Conservation (phyloP, 306 rosid species). For the Dryas drummondii region DNA sequence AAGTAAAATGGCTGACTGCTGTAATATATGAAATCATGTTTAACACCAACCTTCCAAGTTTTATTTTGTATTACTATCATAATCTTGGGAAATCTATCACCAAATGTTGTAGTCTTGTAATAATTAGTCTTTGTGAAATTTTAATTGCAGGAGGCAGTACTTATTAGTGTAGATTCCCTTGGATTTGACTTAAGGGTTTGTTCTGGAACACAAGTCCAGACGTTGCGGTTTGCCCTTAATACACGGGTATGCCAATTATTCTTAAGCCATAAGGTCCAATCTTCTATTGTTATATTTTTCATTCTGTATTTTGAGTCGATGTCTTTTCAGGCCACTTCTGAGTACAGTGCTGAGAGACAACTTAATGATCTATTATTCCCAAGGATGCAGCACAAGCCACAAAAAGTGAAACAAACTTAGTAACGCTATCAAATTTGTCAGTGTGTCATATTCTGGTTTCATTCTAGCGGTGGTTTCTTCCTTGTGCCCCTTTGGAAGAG, state of each 20-base stretch:
- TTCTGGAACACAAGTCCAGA: slow-evolving; percentile 88
- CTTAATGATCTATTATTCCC: slow-evolving; percentile 81
- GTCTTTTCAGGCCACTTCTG: slow-evolving; percentile 76
- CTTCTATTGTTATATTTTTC: not conserved
- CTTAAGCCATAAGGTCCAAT: slow-evolving; percentile 8
- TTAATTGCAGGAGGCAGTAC: slow-evolving; percentile 72
- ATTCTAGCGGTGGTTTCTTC: slow-evolving; percentile 25
- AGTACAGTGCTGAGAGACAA: slow-evolving; percentile 83
- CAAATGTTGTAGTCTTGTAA: not conserved
- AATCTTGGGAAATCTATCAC: not conserved
- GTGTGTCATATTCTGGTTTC: slow-evolving; percentile 14
- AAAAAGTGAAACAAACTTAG: slow-evolving; percentile 57
- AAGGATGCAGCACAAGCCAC: slow-evolving; percentile 58
- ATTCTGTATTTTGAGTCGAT: not conserved
- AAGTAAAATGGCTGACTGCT: not conserved
- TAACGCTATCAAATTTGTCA: slow-evolving; percentile 11
- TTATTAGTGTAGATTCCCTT: slow-evolving; percentile 74
- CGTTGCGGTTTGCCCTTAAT: slow-evolving; percentile 71
- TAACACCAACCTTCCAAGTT: not conserved
- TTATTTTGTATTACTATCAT: not conserved
- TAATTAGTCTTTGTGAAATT: slow-evolving; percentile 17
- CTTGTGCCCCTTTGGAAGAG: slow-evolving; percentile 15
- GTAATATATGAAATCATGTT: not conserved
- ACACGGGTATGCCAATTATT: slow-evolving; percentile 53
- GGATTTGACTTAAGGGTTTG: slow-evolving; percentile 91